Evolutionary conservation across 1,284 basidiomycete genomes (phyloP).

Genomic region (Cryptococcus sp.): DNA sequence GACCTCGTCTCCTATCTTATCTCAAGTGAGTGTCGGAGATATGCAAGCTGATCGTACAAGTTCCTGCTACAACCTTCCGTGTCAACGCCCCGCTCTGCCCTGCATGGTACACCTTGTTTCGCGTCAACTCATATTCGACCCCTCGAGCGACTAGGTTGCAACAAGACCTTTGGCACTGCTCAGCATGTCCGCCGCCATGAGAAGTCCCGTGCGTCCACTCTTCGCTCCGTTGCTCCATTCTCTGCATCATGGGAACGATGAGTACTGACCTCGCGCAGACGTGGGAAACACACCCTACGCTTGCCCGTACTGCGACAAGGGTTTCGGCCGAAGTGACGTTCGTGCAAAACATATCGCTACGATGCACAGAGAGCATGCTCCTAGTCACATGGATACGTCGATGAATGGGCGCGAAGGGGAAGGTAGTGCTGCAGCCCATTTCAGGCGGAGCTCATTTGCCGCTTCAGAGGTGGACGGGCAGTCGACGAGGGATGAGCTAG

Average conservation of each 20-base stretch:
- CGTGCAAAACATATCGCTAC: constrained; percentile 36
- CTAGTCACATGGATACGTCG: not conserved
- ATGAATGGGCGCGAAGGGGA: not conserved
- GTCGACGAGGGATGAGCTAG: not conserved
- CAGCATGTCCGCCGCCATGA: constrained; percentile 40
- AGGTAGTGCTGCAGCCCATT: not conserved
- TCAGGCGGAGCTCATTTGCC: not conserved
- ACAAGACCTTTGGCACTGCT: constrained; percentile 38
- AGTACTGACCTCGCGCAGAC: constrained; percentile 20
- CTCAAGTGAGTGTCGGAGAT: too few species aligned
- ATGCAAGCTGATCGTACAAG: too few species aligned
- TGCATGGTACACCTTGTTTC: not conserved
- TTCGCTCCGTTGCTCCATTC: not conserved
- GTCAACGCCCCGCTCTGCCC: not conserved
- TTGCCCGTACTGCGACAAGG: constrained; percentile 36
- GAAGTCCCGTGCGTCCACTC: constrained; percentile 29
- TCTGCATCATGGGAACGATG: not conserved
- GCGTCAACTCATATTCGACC: not conserved
- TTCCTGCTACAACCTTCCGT: not conserved
- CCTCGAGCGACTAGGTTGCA: constrained; percentile 22
- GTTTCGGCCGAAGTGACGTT: constrained; percentile 39
- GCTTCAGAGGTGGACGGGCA: not conserved
- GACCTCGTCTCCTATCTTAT: too few species aligned
- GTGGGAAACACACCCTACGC: constrained; percentile 34
- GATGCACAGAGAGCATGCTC: constrained; percentile 23